Percentiles rank a stretch among this genome's conserved stretches.
Conservation (phyloP, 441 rosid genomes). For the Kokia cookei region DNA sequence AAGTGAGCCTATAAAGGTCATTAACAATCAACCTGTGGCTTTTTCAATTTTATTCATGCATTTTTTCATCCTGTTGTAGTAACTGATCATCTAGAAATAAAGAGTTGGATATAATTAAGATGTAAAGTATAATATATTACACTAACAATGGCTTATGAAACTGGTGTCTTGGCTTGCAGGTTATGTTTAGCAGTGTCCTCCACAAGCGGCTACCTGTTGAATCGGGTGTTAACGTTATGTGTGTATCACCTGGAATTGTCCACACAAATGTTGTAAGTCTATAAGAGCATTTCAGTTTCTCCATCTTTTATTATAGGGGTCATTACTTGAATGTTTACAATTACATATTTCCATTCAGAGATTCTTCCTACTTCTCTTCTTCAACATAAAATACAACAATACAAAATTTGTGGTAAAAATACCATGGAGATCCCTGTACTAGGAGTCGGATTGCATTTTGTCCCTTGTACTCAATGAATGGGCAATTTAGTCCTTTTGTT, state of each 20-base stretch:
- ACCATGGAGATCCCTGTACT: too few relatives aligned
- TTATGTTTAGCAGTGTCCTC: constrained; percentile 88
- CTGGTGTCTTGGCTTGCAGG: constrained; percentile 43
- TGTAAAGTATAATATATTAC: not conserved
- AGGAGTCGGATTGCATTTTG: too few relatives aligned
- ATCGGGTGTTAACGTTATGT: constrained; percentile 76
- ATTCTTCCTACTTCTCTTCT: not conserved
- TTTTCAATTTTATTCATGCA: not conserved
- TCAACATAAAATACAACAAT: not conserved
- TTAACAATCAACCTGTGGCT: not conserved
- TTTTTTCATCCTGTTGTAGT: not conserved
- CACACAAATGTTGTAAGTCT: constrained; percentile 89
- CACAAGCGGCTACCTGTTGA: constrained; percentile 81
- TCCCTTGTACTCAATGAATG: too few relatives aligned
- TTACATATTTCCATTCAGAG: not conserved
- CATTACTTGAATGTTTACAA: not conserved
- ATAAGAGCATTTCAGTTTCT: constrained; percentile 11
- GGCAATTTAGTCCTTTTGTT: too few relatives aligned
- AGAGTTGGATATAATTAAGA: not conserved
- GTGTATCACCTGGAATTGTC: constrained; percentile 89
- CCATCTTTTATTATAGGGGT: not conserved
- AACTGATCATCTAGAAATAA: not conserved
- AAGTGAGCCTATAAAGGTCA: not conserved
- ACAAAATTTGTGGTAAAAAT: not conserved
- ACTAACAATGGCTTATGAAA: constrained; percentile 7